Evolutionary conservation across 2,329 filamentous ascomycete genomes (phyloP).

Genomic region (Aspergillus fischeri): DNA sequence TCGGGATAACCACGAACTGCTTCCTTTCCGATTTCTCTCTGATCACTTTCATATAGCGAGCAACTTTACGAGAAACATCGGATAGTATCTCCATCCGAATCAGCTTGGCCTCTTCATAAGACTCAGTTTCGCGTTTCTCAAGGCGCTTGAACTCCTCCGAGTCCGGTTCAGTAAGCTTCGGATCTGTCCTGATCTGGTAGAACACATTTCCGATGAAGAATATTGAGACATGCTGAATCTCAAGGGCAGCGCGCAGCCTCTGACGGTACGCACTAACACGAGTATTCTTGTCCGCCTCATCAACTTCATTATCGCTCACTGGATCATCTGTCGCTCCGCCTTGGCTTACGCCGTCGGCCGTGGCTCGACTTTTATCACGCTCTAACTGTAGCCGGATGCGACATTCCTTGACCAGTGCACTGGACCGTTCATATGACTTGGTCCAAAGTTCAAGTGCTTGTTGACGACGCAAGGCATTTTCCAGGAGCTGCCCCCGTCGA

Average conservation of each 20-base stretch:
- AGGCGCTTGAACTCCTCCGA: slow-evolving; percentile 63
- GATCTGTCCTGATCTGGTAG: slow-evolving; percentile 75
- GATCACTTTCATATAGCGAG: slow-evolving; percentile 62
- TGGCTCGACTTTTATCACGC: slow-evolving; percentile 21
- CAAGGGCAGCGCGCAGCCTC: slow-evolving; percentile 67
- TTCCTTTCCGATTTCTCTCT: slow-evolving; percentile 50
- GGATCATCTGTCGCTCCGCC: slow-evolving; percentile 13
- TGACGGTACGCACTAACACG: slow-evolving; percentile 59
- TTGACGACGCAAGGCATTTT: slow-evolving; percentile 65
- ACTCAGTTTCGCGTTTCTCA: slow-evolving; percentile 65
- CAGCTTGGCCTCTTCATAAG: slow-evolving; percentile 73
- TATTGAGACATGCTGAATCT: slow-evolving; percentile 73
- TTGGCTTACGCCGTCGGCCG: slow-evolving; percentile 16
- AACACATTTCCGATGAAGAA: slow-evolving; percentile 84
- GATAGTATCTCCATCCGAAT: slow-evolving; percentile 74
- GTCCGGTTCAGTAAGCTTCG: slow-evolving; percentile 59
- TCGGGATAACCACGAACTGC: slow-evolving; percentile 60
- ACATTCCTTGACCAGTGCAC: slow-evolving; percentile 54
- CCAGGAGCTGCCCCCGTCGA: slow-evolving; percentile 70
- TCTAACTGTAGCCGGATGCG: slow-evolving; percentile 58
- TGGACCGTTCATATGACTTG: slow-evolving; percentile 50
- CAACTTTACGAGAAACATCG: slow-evolving; percentile 55
- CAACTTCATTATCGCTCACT: slow-evolving; percentile 34
- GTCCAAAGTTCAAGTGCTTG: slow-evolving; percentile 70
- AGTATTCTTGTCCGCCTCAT: slow-evolving; percentile 37